phyloP scores from a whole-genome alignment of 1,284 basidiomycete species.

The Paramarasmius palmivorus region DNA sequence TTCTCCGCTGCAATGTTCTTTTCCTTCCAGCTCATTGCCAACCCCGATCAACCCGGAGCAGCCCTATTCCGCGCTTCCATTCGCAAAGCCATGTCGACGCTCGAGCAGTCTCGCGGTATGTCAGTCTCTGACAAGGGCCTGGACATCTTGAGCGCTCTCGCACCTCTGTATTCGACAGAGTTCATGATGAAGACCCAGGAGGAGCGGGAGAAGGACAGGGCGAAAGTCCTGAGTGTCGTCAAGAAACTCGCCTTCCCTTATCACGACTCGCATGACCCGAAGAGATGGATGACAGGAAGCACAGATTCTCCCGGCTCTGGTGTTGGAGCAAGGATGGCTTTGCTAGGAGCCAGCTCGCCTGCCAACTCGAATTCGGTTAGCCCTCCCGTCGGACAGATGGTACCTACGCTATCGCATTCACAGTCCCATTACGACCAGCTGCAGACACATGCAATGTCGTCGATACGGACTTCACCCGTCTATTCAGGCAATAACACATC shows the following conservation, averaged over 20 bases:
- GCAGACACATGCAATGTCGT: constrained; percentile 34
- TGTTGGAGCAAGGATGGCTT: constrained; percentile 5
- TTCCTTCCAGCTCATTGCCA: constrained; percentile 77
- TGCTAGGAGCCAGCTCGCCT: constrained; percentile 31
- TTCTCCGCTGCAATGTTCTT: constrained; percentile 87
- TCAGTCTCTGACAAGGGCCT: constrained; percentile 72
- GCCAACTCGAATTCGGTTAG: constrained; percentile 45
- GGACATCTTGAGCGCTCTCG: constrained; percentile 65
- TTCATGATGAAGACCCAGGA: constrained; percentile 47
- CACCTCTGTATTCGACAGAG: constrained; percentile 67
- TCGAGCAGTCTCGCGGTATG: constrained; percentile 62
- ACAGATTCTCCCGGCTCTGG: constrained; percentile 40
- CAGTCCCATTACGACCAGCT: constrained; percentile 33
- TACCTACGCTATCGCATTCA: constrained; percentile 26
- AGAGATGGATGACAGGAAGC: constrained; percentile 38
- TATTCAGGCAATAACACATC: constrained; percentile 20
- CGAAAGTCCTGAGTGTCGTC: constrained; percentile 61
- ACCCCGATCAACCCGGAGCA: constrained; percentile 75
- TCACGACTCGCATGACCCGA: constrained; percentile 63
- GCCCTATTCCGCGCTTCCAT: constrained; percentile 72
- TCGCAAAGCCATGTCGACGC: constrained; percentile 60
- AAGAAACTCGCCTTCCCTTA: constrained; percentile 78
- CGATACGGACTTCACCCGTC: constrained; percentile 28
- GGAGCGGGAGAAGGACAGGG: constrained; percentile 59
- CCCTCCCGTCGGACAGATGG: constrained; percentile 38